Base-by-base conservation (phyloP, 176 grass and related monocot species). In the Calamus simplicifolius region DNA sequence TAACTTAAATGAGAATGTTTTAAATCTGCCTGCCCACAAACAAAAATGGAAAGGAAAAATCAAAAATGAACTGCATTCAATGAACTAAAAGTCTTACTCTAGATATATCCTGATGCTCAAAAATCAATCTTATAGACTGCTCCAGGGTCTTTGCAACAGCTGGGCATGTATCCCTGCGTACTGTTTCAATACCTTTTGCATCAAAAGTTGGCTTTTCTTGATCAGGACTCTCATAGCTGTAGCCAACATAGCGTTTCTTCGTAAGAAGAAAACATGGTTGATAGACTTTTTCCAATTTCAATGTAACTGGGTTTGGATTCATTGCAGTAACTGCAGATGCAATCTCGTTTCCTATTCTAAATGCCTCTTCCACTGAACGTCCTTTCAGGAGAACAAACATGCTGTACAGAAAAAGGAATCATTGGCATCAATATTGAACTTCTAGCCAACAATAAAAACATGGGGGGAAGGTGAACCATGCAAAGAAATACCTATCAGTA, bases 361-460 rank as follows among this genome's bases (percentile, higher is more conserved):
- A 96, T 72, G 91, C 86, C 71, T 86, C 83, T 81, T 96, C 86
- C 59, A 72, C 54, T 61, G 80, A 79, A 27, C 91, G 86, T 48
- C 86, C 91, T 84, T 87, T 90, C 59, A 96, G 73, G 43, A 87
- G 91, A 74, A 96, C 91, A 75, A 96, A 96, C 86, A 87, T 85
- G 57, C 91, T 87, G 57, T 63, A 81, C 31, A 43, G 26, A 67
- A 54, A 54, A 82, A 67, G 57, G 29, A 80, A 58, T 54, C 18
- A 57, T 48, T 19, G 43, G 15, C 63, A 1, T 10, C 28, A 79
- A 79, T 31, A 0, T 66, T 73, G 67, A 25, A 52, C 29, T 23
- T 23, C 15, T 1, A n/a, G 17, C 4, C 16, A 30, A 14, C n/a
- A 16, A 23, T 15, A 16, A 55, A 27, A n/a, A 43, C 5, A 35